Conservation (phyloP, 768 basidiomycete species). For the Pulveroboletus sp. region DNA sequence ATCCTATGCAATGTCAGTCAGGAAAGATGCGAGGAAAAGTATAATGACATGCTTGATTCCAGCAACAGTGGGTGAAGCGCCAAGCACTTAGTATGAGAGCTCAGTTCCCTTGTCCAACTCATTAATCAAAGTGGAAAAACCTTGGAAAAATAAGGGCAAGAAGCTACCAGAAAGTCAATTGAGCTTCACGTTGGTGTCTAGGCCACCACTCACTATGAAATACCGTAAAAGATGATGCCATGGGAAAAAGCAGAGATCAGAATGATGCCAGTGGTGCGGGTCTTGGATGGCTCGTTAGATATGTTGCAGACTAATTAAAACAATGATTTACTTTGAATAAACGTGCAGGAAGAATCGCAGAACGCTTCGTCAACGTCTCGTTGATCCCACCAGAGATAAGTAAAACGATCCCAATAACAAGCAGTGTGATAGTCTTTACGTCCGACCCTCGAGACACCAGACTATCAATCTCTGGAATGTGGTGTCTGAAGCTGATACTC, state of each 20-base stretch:
- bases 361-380: slow-evolving; percentile 58
- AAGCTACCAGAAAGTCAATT: slow-evolving; percentile 35
- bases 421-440: slow-evolving; percentile 57
- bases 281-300: slow-evolving; percentile 35
- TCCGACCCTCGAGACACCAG: slow-evolving; percentile 45
- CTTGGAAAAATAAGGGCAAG: slow-evolving; percentile 75
- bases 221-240: slow-evolving; percentile 58
- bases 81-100: slow-evolving; percentile 47
- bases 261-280: slow-evolving; percentile 65
- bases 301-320: not conserved
- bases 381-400: slow-evolving; percentile 53
- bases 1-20: slow-evolving; percentile 45
- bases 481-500: slow-evolving; percentile 22
- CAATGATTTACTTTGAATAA: slow-evolving; percentile 57
- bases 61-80: slow-evolving; percentile 67
- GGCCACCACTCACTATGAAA: slow-evolving; percentile 22
- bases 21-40: not conserved
- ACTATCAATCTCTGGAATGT: not conserved
- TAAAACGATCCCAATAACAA: slow-evolving; percentile 56
- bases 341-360: slow-evolving; percentile 73
- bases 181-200: not conserved
- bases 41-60: slow-evolving; percentile 56
- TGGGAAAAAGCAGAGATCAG: slow-evolving; percentile 62
- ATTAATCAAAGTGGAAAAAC: not conserved
- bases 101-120: slow-evolving; percentile 8